These are phyloP conservation scores for Monosporascus sp. DNA, from an alignment of 2,329 filamentous ascomycete species.

Conservation along the genomic window DNA sequence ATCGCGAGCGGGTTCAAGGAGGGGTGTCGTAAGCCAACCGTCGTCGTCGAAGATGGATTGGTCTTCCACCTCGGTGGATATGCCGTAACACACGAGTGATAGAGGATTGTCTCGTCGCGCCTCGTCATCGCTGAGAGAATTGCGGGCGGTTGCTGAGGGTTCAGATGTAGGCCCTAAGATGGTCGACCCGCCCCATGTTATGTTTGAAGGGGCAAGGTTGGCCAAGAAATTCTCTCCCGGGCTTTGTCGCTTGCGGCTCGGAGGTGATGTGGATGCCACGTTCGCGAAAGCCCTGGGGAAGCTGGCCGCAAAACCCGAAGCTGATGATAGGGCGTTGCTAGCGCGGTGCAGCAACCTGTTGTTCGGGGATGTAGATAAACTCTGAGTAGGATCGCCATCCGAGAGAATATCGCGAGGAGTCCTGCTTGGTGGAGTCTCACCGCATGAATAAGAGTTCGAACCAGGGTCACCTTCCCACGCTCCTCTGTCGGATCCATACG, in stretches of 20 bases:
- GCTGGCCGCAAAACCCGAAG: conserved; percentile 41
- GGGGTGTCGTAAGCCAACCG: conserved; percentile 54
- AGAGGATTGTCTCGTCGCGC: conserved; percentile 39
- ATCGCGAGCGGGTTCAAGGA: conserved; percentile 48
- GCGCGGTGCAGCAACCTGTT: conserved; percentile 46
- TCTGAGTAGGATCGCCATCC: conserved; percentile 43
- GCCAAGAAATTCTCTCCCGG: conserved; percentile 56
- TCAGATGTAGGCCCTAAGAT: conserved; percentile 36
- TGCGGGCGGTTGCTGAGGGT: conserved; percentile 41
- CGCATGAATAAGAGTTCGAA: conserved; percentile 55
- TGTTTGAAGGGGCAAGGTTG: conserved; percentile 47
- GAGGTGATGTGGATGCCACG: conserved; percentile 36
- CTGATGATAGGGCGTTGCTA: conserved; percentile 52
- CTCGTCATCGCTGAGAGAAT: conserved; percentile 51
- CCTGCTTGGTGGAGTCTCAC: conserved; percentile 54
- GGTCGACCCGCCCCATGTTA: conserved; percentile 45
- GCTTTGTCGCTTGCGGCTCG: conserved; percentile 49
- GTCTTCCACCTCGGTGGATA: conserved; percentile 52
- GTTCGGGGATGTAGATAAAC: conserved; percentile 55
- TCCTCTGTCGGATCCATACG: conserved; percentile 51
- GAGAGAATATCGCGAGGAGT: conserved; percentile 38
- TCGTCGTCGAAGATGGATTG: conserved; percentile 64
- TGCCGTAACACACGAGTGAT: conserved; percentile 44
- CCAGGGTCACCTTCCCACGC: conserved; percentile 48
- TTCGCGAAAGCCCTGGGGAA: conserved; percentile 41